Evolutionary conservation across 768 basidiomycete genomes (phyloP).

Genomic region (Naganishia vaughanmartiniae): DNA sequence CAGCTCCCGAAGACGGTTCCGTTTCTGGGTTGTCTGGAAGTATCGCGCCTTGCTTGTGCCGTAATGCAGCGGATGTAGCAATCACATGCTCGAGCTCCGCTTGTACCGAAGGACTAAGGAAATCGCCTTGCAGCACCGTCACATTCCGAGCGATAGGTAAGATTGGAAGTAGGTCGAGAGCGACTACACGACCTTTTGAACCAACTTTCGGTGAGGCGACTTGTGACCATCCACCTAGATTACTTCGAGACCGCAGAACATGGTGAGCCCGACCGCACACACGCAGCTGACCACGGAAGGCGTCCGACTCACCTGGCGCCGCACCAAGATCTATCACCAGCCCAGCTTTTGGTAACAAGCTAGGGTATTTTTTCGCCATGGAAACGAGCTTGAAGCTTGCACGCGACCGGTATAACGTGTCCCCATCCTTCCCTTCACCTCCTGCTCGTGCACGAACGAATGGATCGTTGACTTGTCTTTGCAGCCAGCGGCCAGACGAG

Average conservation of each 20-base stretch:
- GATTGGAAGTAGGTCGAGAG: constrained; percentile 77
- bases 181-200: constrained; percentile 59
- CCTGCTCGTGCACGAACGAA: constrained; percentile 47
- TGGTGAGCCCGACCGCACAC: no score
- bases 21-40: not conserved
- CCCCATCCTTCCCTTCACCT: not conserved
- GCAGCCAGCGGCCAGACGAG: constrained; percentile 50
- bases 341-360: constrained; percentile 56
- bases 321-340: constrained; percentile 82
- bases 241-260: not conserved
- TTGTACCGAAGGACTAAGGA: constrained; percentile 62
- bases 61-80: constrained; percentile 24
- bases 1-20: not conserved
- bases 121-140: constrained; percentile 71
- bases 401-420: constrained; percentile 66
- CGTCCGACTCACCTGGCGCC: constrained; percentile 58
- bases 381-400: constrained; percentile 90
- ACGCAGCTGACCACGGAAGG: not conserved
- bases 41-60: constrained; percentile 6
- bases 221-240: constrained; percentile 81
- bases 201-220: constrained; percentile 55
- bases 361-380: constrained; percentile 62
- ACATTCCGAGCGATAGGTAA: constrained; percentile 64
- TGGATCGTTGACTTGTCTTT: constrained; percentile 50
- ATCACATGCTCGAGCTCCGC: constrained; percentile 54